phyloP scores from a whole-genome alignment of 495 filamentous ascomycete genomes.

The Hypoxylon intermedium region DNA sequence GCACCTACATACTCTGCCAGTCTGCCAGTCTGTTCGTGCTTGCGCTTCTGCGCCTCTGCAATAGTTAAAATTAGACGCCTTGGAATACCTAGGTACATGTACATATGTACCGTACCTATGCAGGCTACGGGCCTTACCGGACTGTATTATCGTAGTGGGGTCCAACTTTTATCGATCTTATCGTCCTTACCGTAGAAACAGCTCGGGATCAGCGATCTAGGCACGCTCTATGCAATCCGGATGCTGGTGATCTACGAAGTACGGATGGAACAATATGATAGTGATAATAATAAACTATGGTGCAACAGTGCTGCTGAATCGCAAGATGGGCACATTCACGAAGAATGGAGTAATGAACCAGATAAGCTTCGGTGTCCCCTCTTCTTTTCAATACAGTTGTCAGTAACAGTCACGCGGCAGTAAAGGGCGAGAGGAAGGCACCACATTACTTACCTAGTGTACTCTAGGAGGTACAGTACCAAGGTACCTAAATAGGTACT shows the following conservation, averaged over 20 bases:
- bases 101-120: conserved; percentile 9
- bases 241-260: conserved; percentile 9
- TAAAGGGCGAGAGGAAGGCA: no score
- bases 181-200: conserved; percentile 3
- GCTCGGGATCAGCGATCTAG: conserved; percentile 1
- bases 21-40: no score
- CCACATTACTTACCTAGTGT: no score
- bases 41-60: no score
- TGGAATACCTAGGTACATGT: background rate
- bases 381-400: no score
- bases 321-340: background rate
- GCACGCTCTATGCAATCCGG: background rate
- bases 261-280: conserved; percentile 14
- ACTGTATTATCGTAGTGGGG: conserved; percentile 26
- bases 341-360: background rate
- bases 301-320: background rate
- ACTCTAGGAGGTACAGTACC: no score
- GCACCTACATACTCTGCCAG: background rate
- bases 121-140: conserved; percentile 25
- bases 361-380: no score
- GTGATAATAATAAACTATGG: background rate
- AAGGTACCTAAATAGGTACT: no score
- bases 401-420: no score
- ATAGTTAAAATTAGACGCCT: no score
- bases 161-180: conserved; percentile 2